Conservation (phyloP, 352 stramenopile species). For the Phytophthora cactorum region DNA sequence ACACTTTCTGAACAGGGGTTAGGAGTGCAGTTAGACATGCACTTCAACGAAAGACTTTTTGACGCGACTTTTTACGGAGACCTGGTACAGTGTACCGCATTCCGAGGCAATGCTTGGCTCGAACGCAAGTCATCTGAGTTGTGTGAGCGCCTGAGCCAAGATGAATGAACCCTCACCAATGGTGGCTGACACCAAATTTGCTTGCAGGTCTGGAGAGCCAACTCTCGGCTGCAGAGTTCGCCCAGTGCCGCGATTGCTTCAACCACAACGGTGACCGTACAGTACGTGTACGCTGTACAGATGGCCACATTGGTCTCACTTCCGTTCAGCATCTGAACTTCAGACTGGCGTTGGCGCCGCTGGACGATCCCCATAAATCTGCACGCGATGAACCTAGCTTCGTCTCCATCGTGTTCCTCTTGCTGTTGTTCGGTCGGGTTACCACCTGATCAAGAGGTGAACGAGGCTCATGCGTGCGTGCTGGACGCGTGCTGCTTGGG, state of each 20-base stretch:
- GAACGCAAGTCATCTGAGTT: background rate
- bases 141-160: background rate
- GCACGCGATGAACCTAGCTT: conserved; percentile 10
- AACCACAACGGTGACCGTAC: conserved; percentile 6
- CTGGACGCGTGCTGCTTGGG: conserved; percentile 6
- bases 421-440: conserved; percentile 4
- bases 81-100: conserved; percentile 1
- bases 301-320: background rate
- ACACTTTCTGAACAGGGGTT: conserved; percentile 2
- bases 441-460: background rate
- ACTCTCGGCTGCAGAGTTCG: background rate
- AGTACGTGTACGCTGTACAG: background rate
- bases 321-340: background rate
- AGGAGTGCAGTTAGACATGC: conserved; percentile 6
- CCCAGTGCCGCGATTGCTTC: conserved; percentile 6
- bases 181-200: background rate
- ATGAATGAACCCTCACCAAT: background rate
- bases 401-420: background rate
- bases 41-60: background rate
- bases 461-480: conserved; percentile 3
- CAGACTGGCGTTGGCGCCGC: background rate
- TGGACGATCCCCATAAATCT: conserved; percentile 6
- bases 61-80: background rate
- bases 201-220: background rate
- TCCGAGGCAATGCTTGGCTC: background rate